These are phyloP conservation scores for Rehmannia glutinosa DNA, from an alignment of 257 asterid species.

Conservation along the genomic window DNA sequence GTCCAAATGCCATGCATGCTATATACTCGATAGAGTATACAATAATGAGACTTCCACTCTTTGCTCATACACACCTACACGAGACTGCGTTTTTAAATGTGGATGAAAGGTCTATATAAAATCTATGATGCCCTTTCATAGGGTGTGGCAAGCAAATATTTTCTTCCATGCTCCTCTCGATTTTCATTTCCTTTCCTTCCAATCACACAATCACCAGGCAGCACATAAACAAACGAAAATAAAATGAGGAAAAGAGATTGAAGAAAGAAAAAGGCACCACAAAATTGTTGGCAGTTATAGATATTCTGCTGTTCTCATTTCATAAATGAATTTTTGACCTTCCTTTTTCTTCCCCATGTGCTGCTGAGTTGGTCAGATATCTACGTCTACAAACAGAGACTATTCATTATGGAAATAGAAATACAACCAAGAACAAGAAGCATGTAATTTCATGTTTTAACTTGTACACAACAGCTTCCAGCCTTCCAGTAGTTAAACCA, in stretches of 20 bases:
- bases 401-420: constrained; percentile 14
- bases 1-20: no score
- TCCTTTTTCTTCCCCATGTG: not conserved
- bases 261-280: not conserved
- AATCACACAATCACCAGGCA: not conserved
- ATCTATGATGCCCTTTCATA: no score
- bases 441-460: constrained; percentile 19
- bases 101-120: no score
- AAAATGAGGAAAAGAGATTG: not conserved
- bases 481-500: constrained; percentile 8
- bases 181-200: not conserved
- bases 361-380: constrained; percentile 21
- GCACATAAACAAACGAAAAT: not conserved
- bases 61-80: no score
- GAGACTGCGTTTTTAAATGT: no score
- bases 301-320: constrained; percentile 3
- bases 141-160: no score
- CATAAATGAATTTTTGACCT: constrained; percentile 19
- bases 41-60: no score
- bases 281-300: not conserved
- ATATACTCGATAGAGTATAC: no score
- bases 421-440: constrained; percentile 27
- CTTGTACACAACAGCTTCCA: constrained; percentile 24
- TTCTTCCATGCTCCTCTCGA: not conserved
- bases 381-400: not conserved